Conservation (phyloP, 306 rosid species). For the Carpinus fangiana region DNA sequence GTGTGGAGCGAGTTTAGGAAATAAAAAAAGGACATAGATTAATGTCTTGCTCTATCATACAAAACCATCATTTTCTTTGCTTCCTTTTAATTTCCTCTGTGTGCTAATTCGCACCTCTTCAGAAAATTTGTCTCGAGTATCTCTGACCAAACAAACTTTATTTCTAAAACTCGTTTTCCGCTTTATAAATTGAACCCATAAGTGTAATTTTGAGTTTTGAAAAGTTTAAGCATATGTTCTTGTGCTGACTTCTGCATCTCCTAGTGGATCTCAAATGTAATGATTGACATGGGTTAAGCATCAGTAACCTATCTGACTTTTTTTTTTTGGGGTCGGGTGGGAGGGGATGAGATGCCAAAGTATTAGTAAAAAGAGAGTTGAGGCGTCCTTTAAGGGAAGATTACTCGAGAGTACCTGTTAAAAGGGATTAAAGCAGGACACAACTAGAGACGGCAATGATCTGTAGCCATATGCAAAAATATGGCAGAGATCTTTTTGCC, state of each 20-base stretch:
- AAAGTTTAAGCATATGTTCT: background rate
- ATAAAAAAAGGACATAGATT: background rate
- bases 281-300: no score
- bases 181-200: background rate
- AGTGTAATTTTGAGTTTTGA: background rate
- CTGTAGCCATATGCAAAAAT: background rate
- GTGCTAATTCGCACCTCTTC: background rate
- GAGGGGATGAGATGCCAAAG: no score
- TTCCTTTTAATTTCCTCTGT: background rate
- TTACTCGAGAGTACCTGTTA: background rate
- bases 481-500: no score
- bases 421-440: background rate
- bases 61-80: background rate
- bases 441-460: background rate
- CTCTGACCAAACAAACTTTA: background rate
- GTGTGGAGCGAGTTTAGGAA: background rate
- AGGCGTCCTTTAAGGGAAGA: no score
- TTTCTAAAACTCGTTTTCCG: background rate
- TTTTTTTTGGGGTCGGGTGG: no score
- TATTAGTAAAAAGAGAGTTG: no score
- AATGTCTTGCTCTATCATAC: background rate
- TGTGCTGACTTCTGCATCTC: background rate
- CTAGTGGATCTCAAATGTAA: background rate
- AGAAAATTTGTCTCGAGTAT: background rate
- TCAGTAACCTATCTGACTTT: background rate